Evolutionary conservation across 129 eudicot genomes (phyloP).

Genomic region (Centrapalus pauciflorus): DNA sequence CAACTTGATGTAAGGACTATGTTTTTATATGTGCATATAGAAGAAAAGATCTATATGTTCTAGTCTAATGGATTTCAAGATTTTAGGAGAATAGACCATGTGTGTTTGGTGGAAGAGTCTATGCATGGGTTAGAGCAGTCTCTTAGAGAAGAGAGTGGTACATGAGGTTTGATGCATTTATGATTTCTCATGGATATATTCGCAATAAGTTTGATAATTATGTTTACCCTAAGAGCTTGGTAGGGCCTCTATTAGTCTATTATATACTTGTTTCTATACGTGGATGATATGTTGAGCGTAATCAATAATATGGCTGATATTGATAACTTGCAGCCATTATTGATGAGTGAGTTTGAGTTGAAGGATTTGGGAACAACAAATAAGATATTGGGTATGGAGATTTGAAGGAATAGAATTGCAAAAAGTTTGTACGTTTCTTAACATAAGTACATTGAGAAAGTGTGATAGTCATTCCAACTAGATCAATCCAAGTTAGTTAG

Average conservation of each 20-base stretch:
- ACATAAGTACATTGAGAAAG: background rate
- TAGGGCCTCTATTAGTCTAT: background rate
- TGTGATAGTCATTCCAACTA: background rate
- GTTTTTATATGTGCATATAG: background rate
- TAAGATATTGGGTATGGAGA: background rate
- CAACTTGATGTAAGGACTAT: too few relatives aligned
- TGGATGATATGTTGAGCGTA: background rate
- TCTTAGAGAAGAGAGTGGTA: background rate
- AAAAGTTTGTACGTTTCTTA: background rate
- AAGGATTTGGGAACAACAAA: background rate
- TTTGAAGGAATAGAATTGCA: background rate
- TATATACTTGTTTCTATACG: background rate
- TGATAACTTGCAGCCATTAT: background rate
- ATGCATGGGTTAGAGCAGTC: background rate
- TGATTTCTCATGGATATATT: background rate
- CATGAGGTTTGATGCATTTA: background rate
- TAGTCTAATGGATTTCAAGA: background rate
- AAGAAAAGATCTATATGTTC: background rate
- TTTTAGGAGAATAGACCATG: background rate
- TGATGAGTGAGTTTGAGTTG: background rate
- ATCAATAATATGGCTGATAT: background rate
- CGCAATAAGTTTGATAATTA: background rate
- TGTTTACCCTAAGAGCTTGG: background rate
- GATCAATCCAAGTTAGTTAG: background rate
- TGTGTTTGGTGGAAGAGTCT: background rate